Evolutionary conservation across 2,329 filamentous ascomycete genomes (phyloP).

Genomic region (Pestalotiopsis fici): DNA sequence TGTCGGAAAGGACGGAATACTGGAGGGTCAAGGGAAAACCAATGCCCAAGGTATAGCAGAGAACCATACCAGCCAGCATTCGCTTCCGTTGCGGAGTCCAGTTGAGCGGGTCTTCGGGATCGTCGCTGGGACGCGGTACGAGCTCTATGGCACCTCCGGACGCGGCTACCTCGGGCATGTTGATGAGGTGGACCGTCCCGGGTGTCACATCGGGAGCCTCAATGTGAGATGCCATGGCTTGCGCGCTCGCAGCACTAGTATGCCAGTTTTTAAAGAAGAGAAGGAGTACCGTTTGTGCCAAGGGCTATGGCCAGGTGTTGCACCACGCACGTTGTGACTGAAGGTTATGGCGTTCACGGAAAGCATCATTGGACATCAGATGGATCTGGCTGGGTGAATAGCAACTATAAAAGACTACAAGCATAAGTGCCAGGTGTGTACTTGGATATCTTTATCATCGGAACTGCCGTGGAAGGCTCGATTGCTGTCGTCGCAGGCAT

Average conservation of each 20-base stretch:
- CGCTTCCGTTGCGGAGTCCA: slow-evolving; percentile 34
- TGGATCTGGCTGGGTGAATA: too few relatives aligned
- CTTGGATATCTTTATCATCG: neutral
- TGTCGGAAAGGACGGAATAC: neutral
- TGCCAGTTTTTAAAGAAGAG: neutral
- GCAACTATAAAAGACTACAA: too few relatives aligned
- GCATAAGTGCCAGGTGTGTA: too few relatives aligned
- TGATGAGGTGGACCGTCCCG: neutral
- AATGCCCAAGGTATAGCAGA: slow-evolving; percentile 23
- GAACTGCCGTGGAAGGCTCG: neutral
- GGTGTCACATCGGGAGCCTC: neutral
- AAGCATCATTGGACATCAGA: too few relatives aligned
- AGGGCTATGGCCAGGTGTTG: too few relatives aligned
- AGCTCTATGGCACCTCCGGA: slow-evolving; percentile 33
- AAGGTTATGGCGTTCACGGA: too few relatives aligned
- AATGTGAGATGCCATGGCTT: neutral
- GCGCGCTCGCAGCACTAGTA: neutral
- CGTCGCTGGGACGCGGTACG: slow-evolving; percentile 31
- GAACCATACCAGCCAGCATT: slow-evolving; percentile 24
- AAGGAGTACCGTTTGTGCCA: neutral
- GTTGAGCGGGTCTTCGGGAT: slow-evolving; percentile 40
- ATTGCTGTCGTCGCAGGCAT: neutral
- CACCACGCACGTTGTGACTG: too few relatives aligned
- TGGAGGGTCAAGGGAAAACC: slow-evolving; percentile 3
- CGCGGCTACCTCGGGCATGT: neutral